phyloP scores from a whole-genome alignment of 345 rosid species.

The Eucalyptus marginata region DNA sequence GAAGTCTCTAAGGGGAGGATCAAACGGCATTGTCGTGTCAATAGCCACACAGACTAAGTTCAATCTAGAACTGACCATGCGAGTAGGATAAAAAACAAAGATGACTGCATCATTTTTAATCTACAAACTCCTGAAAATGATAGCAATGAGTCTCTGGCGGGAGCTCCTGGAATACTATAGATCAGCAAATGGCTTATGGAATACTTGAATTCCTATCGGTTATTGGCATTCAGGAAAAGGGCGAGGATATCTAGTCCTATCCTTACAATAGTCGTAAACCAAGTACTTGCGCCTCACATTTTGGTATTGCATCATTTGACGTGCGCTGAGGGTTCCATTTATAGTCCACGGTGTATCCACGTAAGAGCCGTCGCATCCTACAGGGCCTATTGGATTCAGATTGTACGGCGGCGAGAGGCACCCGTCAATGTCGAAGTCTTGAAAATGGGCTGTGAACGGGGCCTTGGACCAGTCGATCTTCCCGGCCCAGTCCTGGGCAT shows the following conservation, averaged over 20 bases:
- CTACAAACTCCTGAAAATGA: background rate
- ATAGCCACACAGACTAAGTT: background rate
- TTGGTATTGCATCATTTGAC: background rate
- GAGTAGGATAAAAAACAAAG: background rate
- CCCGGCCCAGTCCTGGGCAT: background rate
- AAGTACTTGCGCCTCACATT: conserved; percentile 10
- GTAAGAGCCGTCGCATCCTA: background rate
- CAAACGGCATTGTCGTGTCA: background rate
- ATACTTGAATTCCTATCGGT: background rate
- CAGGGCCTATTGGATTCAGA: background rate
- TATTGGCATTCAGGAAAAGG: background rate
- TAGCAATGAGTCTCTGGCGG: background rate
- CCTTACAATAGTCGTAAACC: conserved; percentile 16
- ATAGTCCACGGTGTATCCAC: background rate
- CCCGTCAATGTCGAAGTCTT: conserved; percentile 10
- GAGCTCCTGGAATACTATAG: background rate
- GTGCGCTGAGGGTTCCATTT: background rate
- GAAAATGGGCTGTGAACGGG: conserved; percentile 22
- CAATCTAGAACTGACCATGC: background rate
- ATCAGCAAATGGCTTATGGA: background rate
- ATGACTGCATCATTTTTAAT: background rate
- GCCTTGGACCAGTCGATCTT: conserved; percentile 1
- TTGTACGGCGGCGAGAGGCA: background rate
- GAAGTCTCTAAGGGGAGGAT: background rate
- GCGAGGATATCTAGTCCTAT: background rate